Percentiles rank a stretch among this genome's conserved stretches.
Evolutionary conservation across 345 rosid genomes (phyloP).

Genomic region (Salix exigua): DNA sequence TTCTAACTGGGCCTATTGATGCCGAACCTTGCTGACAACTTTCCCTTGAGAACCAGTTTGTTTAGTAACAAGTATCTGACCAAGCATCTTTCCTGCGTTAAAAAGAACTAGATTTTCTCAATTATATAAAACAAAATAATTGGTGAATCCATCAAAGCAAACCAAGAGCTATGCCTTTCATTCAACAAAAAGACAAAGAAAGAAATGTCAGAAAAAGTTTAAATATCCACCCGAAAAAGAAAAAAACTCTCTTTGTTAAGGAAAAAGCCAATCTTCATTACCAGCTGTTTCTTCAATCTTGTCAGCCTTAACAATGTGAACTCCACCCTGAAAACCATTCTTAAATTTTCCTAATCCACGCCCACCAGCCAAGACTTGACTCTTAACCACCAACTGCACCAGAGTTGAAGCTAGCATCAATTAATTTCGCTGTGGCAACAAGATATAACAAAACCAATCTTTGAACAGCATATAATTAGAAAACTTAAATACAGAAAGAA

Average conservation of each 20-base stretch:
- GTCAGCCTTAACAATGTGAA: slow-evolving; percentile 78
- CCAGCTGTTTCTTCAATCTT: slow-evolving; percentile 80
- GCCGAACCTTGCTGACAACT: slow-evolving; percentile 93
- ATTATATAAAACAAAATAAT: neutral
- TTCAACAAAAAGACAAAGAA: neutral
- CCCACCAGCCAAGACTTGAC: slow-evolving; percentile 98
- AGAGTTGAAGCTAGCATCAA: slow-evolving; percentile 8
- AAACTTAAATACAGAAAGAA: neutral
- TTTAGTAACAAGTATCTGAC: slow-evolving; percentile 92
- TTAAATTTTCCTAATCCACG: slow-evolving; percentile 93
- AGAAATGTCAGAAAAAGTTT: neutral
- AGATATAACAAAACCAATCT: neutral
- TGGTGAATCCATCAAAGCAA: neutral
- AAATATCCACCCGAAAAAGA: neutral
- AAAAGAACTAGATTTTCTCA: neutral
- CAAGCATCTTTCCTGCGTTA: slow-evolving; percentile 87
- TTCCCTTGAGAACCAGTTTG: slow-evolving; percentile 97
- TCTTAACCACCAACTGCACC: slow-evolving; percentile 87
- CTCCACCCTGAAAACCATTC: slow-evolving; percentile 90
- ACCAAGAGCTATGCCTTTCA: neutral
- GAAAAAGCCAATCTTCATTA: slow-evolving; percentile 18
- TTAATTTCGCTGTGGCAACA: neutral
- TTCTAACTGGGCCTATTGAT: neutral
- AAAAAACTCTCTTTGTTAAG: neutral
- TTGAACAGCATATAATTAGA: neutral